Evolutionary conservation across 2,329 filamentous ascomycete genomes (phyloP).

Genomic region (Rhynchosporium graminicola): DNA sequence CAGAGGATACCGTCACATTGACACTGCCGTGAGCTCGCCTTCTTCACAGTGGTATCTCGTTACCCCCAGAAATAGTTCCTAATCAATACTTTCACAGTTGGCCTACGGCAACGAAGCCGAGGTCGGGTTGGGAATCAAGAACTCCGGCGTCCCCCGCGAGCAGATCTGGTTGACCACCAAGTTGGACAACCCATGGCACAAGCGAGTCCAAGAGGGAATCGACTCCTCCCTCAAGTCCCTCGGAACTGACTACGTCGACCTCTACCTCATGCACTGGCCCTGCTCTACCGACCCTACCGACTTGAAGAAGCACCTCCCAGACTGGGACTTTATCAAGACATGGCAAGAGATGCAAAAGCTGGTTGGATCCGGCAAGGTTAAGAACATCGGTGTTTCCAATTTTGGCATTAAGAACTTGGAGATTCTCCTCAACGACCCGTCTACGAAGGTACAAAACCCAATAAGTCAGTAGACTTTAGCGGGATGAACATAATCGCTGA

Average conservation of each 20-base stretch:
- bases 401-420: conserved; percentile 80
- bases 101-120: conserved; percentile 77
- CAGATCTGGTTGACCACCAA: conserved; percentile 78
- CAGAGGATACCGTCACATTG: conserved; percentile 73
- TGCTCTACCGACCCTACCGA: conserved; percentile 59
- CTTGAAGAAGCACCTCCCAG: conserved; percentile 65
- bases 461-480: background rate
- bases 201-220: conserved; percentile 64
- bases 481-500: background rate
- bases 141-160: conserved; percentile 65
- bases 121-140: conserved; percentile 65
- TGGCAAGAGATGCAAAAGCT: conserved; percentile 74
- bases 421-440: conserved; percentile 68
- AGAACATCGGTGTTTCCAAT: conserved; percentile 84
- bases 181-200: conserved; percentile 79
- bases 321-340: conserved; percentile 83
- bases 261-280: conserved; percentile 74
- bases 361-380: conserved; percentile 67
- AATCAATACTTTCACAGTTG: conserved; percentile 41
- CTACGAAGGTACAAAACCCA: conserved; percentile 53
- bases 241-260: conserved; percentile 65
- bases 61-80: background rate
- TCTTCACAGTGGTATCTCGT: background rate
- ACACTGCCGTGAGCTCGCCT: conserved; percentile 49
- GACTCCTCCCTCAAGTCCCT: conserved; percentile 60